A percentile compares a stretch with the other conserved stretches of the same genome.
Conservation (phyloP, 2,329 filamentous ascomycete species). For the Aquanectria penicillioides region DNA sequence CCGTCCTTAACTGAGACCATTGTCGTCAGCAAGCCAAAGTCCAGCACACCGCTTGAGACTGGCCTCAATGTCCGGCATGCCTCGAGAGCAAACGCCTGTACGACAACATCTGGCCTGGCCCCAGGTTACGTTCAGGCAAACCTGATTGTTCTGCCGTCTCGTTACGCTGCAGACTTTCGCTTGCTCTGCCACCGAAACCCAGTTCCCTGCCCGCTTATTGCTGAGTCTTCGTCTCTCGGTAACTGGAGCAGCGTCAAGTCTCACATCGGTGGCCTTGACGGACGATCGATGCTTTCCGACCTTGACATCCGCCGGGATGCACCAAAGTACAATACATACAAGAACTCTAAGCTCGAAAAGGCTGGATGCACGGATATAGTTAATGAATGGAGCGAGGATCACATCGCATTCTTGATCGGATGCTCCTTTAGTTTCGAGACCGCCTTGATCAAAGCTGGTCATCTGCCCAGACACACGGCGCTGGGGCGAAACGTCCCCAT, state of each 20-base stretch:
- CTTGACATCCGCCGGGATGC: slow-evolving; percentile 66
- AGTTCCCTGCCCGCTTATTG: slow-evolving; percentile 69
- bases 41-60: neutral
- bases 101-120: slow-evolving; percentile 64
- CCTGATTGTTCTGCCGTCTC: slow-evolving; percentile 66
- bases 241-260: slow-evolving; percentile 50
- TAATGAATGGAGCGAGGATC: slow-evolving; percentile 64
- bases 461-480: slow-evolving; percentile 61
- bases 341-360: slow-evolving; percentile 53
- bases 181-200: slow-evolving; percentile 69
- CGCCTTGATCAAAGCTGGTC: slow-evolving; percentile 59
- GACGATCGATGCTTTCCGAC: slow-evolving; percentile 37
- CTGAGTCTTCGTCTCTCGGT: slow-evolving; percentile 58
- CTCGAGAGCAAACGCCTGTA: slow-evolving; percentile 52
- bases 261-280: slow-evolving; percentile 31
- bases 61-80: slow-evolving; percentile 47
- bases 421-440: slow-evolving; percentile 73
- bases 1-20: neutral
- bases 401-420: slow-evolving; percentile 71
- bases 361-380: slow-evolving; percentile 54
- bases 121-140: slow-evolving; percentile 69
- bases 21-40: neutral
- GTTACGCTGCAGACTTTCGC: slow-evolving; percentile 67
- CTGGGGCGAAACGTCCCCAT: slow-evolving; percentile 66
- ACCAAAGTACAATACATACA: slow-evolving; percentile 68